Base-by-base conservation (phyloP, 2,329 filamentous ascomycete species). In the Dryadomyces sulphureus region DNA sequence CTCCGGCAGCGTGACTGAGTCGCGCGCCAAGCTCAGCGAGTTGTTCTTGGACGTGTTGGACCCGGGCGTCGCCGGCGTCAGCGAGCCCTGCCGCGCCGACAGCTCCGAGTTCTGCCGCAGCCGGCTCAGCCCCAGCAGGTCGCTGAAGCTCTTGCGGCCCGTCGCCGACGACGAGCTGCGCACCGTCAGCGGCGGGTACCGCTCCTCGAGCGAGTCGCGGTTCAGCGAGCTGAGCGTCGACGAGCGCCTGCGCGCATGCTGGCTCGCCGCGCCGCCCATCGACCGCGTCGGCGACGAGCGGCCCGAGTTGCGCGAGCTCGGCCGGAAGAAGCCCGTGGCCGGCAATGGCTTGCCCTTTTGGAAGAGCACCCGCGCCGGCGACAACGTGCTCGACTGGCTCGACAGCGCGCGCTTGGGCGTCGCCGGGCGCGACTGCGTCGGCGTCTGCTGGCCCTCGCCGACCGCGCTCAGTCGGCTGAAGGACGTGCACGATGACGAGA, bases 131-230 rank as follows among this genome's bases (percentile, higher is more conserved):
- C 78, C 81, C 55, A 98, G 79, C 19, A 96, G 68, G 54, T 94
- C 92, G 45, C 89, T 87, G 55, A 98, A 87, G 62, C 90, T 96
- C 62, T 89, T 92, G 46, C 92, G 77, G 5, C 89, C 88, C n/a
- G 82, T 90, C 19, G 43, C 44, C 0, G 87, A 94, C 1, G 82
- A 86, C 1, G 89, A 94, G 6, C 79, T 89, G 44, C 88, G 73
- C n/a, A 78, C 63, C 21, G 75, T 75, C 4, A 79, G 79, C 3
- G 81, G 78, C 7, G 77, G 69, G 5, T 83, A 72, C 45, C 80
- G 77, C 30, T 82, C 77, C 50, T 87, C 84, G 45, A 79, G 78
- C 1, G 81, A 85, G 45, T 76, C 73, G 52, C 82, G 79, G 17
- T 81, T 78, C 38, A 90, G 63, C 1, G 90, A 96, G 56, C 84